Evolutionary conservation across 2,329 filamentous ascomycete species (phyloP), one percentile per base, ranked within the genome.

Genomic region (Diaporthe sp.): DNA sequence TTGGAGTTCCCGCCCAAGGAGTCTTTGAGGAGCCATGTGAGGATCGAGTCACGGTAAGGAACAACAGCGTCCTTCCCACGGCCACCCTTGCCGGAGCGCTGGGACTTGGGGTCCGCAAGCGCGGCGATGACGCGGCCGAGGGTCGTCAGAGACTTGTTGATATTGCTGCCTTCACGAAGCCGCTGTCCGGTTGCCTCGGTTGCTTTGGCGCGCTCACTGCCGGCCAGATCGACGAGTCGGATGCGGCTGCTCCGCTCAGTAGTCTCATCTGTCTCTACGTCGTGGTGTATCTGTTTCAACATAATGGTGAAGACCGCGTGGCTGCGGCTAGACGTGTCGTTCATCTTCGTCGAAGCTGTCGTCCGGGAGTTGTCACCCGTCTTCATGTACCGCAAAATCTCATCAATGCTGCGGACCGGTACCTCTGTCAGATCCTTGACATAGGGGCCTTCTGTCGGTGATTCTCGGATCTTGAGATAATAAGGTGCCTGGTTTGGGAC

Each of bases 301-400:
- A 98, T 97, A 80, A 99, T 97, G 39, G 97, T 99, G 84, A 99
- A 99, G 75, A 99, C 97, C 10, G 97, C 95, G 82, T 99, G 97
- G 78, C 95, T 98, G 83, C 97, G 94, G 78, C 95, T 98, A 72
- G 95, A 98, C 3, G 96, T 98, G 84, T 99, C 97, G 85, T 99
- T 99, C 97, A 99, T 99, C 87, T 98, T 98, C 76, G 97, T 99
- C 82, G 94, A 95, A 20, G 97, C 97, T 28, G 92, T 93, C 0
- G 97, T 98, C 65, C 97, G 93, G 75, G 94, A 98, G 78, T 90
- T 87, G 84, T 99, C 97, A 75, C 97, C 97, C 81, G 92, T 91
- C 80, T 94, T 94, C 95, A 99, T 98, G 85, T 94, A 93, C 53
- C 94, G 93, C 84, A 98, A 89, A 78, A 99, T 95, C 83, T 99